Evolutionary conservation across 2,329 filamentous ascomycete genomes (phyloP).

Genomic region (Dactylellina leptospora): DNA sequence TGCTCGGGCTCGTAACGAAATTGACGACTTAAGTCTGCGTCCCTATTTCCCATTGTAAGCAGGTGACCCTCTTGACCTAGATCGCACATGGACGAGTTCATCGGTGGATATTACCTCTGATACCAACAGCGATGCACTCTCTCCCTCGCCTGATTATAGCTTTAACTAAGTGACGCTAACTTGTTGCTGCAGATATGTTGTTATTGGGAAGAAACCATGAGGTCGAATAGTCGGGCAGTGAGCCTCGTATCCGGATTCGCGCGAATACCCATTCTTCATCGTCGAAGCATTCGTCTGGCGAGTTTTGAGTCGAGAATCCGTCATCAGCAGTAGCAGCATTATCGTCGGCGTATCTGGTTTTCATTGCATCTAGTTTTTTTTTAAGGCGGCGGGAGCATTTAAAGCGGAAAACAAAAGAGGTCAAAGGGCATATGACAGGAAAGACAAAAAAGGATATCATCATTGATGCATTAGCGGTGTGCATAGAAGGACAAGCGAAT

Average conservation of each 20-base stretch:
- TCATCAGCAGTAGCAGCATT: conserved; percentile 29
- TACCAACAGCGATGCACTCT: not conserved
- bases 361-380: conserved; percentile 49
- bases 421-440: conserved; percentile 11
- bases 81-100: too few species aligned
- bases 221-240: not conserved
- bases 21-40: conserved; percentile 55
- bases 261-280: conserved; percentile 10
- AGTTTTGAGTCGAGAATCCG: conserved; percentile 40
- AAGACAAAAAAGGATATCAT: conserved; percentile 9
- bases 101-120: conserved; percentile 3
- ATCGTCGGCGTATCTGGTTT: conserved; percentile 50
- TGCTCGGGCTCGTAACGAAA: conserved; percentile 55
- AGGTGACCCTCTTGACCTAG: not conserved
- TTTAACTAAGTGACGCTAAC: conserved; percentile 9
- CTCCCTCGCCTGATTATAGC: not conserved
- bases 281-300: conserved; percentile 37
- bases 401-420: conserved; percentile 18
- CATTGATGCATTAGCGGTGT: conserved; percentile 17
- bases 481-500: conserved; percentile 1
- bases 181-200: conserved; percentile 43
- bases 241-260: conserved; percentile 31
- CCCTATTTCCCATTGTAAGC: conserved; percentile 58
- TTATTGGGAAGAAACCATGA: conserved; percentile 44
- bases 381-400: conserved; percentile 18